Conservation (phyloP, 2,329 filamentous ascomycete species). For the Verticillium isaacii region DNA sequence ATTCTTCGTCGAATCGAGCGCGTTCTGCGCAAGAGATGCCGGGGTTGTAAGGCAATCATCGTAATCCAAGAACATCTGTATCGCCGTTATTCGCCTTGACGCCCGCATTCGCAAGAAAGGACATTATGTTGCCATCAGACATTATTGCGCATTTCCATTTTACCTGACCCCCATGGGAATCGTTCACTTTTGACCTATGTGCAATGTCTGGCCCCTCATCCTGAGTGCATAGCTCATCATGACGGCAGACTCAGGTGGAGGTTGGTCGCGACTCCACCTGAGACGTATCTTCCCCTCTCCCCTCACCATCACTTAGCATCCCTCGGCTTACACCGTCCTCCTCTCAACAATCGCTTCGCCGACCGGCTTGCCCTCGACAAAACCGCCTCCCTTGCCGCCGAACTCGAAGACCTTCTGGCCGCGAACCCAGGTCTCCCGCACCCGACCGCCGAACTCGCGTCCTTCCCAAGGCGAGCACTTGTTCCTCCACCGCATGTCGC, state of each 20-base stretch:
- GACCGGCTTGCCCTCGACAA: slow-evolving; percentile 41
- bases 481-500: slow-evolving; percentile 92
- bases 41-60: too few relatives aligned
- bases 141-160: too few relatives aligned
- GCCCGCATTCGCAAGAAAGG: too few relatives aligned
- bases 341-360: slow-evolving; percentile 58
- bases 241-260: neutral
- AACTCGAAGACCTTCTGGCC: slow-evolving; percentile 71
- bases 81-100: too few relatives aligned
- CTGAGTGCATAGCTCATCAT: neutral
- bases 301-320: neutral
- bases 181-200: neutral
- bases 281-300: neutral
- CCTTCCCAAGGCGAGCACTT: slow-evolving; percentile 89
- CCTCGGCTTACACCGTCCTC: slow-evolving; percentile 33
- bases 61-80: too few relatives aligned
- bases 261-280: neutral
- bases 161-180: neutral
- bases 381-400: slow-evolving; percentile 46
- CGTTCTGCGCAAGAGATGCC: too few relatives aligned
- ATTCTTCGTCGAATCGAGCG: too few relatives aligned
- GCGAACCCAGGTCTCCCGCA: slow-evolving; percentile 80
- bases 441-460: slow-evolving; percentile 69
- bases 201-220: neutral
- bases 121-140: too few relatives aligned